phyloP scores from a whole-genome alignment of 257 asterid species.

The Mitragyna speciosa region DNA sequence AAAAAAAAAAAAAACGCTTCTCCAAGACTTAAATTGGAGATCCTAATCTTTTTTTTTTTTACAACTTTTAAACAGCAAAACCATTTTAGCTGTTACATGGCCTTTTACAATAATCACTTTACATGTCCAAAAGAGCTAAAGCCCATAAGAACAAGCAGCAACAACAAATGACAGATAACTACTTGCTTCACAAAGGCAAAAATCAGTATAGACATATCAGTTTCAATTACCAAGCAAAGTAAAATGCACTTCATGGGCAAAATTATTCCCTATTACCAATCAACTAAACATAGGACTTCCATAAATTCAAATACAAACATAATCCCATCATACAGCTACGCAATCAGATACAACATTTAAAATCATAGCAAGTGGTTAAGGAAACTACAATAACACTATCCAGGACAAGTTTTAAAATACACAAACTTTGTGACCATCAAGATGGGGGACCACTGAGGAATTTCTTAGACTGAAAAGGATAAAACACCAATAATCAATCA shows the following conservation, averaged over 20 bases:
- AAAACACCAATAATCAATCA: background rate
- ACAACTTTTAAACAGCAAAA: background rate
- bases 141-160: background rate
- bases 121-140: background rate
- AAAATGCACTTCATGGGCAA: background rate
- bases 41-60: background rate
- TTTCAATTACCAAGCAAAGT: background rate
- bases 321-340: background rate
- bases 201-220: background rate
- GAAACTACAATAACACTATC: background rate
- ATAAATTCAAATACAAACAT: background rate
- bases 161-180: background rate
- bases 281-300: background rate
- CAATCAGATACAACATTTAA: background rate
- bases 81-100: background rate
- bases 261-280: background rate
- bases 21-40: background rate
- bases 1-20: background rate
- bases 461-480: background rate
- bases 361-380: background rate
- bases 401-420: background rate
- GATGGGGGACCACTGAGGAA: background rate
- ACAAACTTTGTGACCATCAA: background rate
- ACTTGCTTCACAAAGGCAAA: background rate
- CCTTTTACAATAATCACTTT: background rate